These are phyloP conservation scores for Phaeosphaeriaceae sp. DNA, from an alignment of 2,329 filamentous ascomycete species.

Conservation along the genomic window DNA sequence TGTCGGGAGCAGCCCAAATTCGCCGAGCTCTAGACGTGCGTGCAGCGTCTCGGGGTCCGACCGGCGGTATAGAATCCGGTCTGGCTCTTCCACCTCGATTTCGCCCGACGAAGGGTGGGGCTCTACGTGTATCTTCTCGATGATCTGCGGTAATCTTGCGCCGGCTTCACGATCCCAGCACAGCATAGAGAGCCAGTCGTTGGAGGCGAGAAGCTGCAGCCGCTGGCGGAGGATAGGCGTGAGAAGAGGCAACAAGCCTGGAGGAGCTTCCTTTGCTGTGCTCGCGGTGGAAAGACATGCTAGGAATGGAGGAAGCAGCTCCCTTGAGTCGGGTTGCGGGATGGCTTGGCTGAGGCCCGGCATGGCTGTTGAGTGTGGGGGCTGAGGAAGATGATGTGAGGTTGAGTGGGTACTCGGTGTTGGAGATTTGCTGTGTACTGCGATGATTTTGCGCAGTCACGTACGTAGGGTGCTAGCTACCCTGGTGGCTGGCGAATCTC, in stretches of 20 bases:
- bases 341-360: constrained; percentile 61
- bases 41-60: constrained; percentile 79
- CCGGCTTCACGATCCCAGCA: constrained; percentile 71
- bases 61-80: constrained; percentile 69
- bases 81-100: constrained; percentile 76
- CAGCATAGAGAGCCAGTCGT: constrained; percentile 75
- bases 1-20: constrained; percentile 69
- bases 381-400: neutral
- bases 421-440: neutral
- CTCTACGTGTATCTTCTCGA: constrained; percentile 71
- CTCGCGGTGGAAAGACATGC: constrained; percentile 70
- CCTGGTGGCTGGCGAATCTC: neutral
- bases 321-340: constrained; percentile 62
- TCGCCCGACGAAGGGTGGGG: constrained; percentile 84
- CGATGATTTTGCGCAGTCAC: neutral
- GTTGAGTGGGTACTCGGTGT: neutral
- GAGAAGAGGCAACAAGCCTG: constrained; percentile 67
- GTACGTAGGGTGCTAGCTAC: constrained; percentile 1
- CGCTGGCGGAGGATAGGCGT: constrained; percentile 71
- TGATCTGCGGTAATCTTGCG: constrained; percentile 67
- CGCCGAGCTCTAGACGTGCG: constrained; percentile 67
- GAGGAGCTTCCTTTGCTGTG: constrained; percentile 66
- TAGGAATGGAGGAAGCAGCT: constrained; percentile 68
- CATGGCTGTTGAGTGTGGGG: constrained; percentile 27
- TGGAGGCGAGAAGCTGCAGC: constrained; percentile 68